A percentile compares a stretch with the other conserved stretches of the same genome.
phyloP scores from a whole-genome alignment of 148 eudicot species.

The Simmondsia chinensis region DNA sequence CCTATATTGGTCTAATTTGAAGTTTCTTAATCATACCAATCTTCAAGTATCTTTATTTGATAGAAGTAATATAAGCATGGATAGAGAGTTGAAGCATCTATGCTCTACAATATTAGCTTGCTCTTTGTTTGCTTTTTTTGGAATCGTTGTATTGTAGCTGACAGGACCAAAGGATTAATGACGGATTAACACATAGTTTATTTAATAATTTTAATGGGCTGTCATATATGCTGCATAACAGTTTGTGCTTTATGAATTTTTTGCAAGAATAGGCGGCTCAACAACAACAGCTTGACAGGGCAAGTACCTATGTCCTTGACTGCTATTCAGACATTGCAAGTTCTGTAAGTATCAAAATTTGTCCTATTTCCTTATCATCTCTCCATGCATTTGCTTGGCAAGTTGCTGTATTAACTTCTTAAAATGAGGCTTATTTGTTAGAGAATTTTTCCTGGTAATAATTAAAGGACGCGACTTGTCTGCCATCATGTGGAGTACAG shows the following conservation, averaged over 20 bases:
- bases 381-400: neutral
- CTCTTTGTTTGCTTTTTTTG: too few species aligned
- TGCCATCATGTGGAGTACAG: slow-evolving; percentile 25
- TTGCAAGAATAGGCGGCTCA: slow-evolving; percentile 60
- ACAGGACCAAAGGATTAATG: too few species aligned
- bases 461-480: slow-evolving; percentile 6
- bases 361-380: neutral
- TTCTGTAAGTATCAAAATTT: slow-evolving; percentile 48
- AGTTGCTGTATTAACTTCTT: neutral
- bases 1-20: too few species aligned
- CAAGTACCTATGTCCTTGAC: slow-evolving; percentile 55
- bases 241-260: slow-evolving; percentile 14
- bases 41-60: too few species aligned
- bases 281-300: slow-evolving; percentile 63
- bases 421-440: neutral
- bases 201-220: too few species aligned
- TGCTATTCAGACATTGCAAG: slow-evolving; percentile 36
- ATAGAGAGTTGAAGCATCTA: too few species aligned
- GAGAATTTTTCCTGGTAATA: too few species aligned
- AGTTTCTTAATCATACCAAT: too few species aligned
- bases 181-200: too few species aligned
- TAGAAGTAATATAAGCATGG: too few species aligned
- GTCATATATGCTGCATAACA: slow-evolving; percentile 2
- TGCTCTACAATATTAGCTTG: too few species aligned
- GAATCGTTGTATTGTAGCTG: too few species aligned